Conservation (phyloP, 2,329 filamentous ascomycete genomes). For the Xylaria sp. region DNA sequence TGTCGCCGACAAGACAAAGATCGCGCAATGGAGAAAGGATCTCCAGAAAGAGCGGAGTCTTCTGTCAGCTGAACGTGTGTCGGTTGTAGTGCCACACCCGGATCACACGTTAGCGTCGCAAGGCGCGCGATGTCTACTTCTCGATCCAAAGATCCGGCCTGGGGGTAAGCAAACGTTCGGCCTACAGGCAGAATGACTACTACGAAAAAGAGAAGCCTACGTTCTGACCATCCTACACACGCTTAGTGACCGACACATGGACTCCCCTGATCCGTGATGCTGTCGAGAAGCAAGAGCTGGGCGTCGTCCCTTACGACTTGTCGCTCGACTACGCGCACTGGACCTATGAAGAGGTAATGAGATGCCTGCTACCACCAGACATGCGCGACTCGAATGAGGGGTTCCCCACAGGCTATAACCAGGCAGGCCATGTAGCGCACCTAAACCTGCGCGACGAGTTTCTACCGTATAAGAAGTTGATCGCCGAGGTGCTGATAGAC, state of each 20-base stretch:
- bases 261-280: constrained; percentile 71
- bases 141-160: constrained; percentile 61
- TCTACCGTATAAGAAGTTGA: constrained; percentile 79
- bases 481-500: constrained; percentile 84
- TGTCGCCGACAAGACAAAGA: constrained; percentile 75
- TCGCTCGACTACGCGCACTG: constrained; percentile 68
- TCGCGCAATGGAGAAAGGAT: constrained; percentile 71
- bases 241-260: constrained; percentile 75
- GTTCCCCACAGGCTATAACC: constrained; percentile 84
- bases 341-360: constrained; percentile 73
- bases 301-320: constrained; percentile 76
- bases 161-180: constrained; percentile 47
- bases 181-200: not conserved
- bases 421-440: constrained; percentile 90
- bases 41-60: constrained; percentile 71
- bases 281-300: constrained; percentile 70
- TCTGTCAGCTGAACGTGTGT: constrained; percentile 67
- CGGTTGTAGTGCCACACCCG: constrained; percentile 68
- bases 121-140: constrained; percentile 66
- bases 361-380: constrained; percentile 79
- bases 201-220: not conserved
- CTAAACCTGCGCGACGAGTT: constrained; percentile 87
- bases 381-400: constrained; percentile 73
- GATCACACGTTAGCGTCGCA: constrained; percentile 56
- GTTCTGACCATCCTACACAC: constrained; percentile 8